Conservation (phyloP, 805 yeast species). For the Candida caryicola region DNA sequence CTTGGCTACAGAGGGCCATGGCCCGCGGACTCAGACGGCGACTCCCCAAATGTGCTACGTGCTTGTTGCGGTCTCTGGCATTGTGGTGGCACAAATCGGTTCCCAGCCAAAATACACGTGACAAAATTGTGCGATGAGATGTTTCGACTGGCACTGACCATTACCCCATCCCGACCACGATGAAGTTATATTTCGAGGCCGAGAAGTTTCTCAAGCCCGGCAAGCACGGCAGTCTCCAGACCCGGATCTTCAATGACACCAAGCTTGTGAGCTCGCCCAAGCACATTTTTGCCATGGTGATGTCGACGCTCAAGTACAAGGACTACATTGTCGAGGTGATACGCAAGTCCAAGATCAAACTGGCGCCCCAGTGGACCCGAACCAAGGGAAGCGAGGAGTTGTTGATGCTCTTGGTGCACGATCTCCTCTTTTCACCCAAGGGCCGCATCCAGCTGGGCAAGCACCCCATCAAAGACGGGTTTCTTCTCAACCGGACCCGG, state of each 20-base stretch:
- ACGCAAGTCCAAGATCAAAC: constrained; percentile 63
- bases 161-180: constrained; percentile 14
- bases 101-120: no score
- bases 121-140: no score
- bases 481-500: constrained; percentile 75
- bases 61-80: no score
- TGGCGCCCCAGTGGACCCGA: constrained; percentile 37
- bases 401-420: constrained; percentile 72
- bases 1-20: no score
- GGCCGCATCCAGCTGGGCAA: constrained; percentile 89
- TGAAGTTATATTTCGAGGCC: constrained; percentile 45
- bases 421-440: constrained; percentile 66
- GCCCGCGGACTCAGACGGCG: no score
- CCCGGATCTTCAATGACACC: constrained; percentile 37
- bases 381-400: constrained; percentile 49
- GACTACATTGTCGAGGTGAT: constrained; percentile 62
- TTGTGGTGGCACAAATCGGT: no score
- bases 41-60: no score
- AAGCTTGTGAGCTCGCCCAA: constrained; percentile 57
- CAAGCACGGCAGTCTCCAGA: constrained; percentile 33
- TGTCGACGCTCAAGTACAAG: constrained; percentile 71
- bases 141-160: no score
- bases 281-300: constrained; percentile 80
- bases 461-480: constrained; percentile 77
- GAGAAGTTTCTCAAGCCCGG: constrained; percentile 33